phyloP scores from a whole-genome alignment of 495 filamentous ascomycete genomes.

The Penicillium alfredii region DNA sequence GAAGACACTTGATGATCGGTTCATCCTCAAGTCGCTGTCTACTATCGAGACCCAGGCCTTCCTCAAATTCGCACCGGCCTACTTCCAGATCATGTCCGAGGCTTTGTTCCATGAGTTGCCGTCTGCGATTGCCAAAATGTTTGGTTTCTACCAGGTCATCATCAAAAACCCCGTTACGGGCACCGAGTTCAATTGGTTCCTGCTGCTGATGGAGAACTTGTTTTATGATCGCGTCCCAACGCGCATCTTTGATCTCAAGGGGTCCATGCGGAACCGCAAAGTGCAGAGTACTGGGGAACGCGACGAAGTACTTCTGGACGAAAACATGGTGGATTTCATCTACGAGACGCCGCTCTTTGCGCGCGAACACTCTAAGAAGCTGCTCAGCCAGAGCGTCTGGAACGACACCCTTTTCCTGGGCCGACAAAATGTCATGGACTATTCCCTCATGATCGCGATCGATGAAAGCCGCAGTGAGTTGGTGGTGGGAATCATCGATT shows the following conservation, averaged over 20 bases:
- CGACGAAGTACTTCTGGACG: slow-evolving; percentile 93
- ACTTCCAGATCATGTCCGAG: slow-evolving; percentile 95
- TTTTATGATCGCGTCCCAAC: slow-evolving; percentile 93
- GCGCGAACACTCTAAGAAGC: slow-evolving; percentile 85
- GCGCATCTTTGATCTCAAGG: slow-evolving; percentile 96
- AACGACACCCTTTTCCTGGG: slow-evolving; percentile 95
- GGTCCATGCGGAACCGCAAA: slow-evolving; percentile 95
- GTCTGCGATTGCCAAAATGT: slow-evolving; percentile 98
- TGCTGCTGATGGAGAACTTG: slow-evolving; percentile 96
- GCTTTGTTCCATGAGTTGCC: slow-evolving; percentile 94
- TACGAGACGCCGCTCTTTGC: slow-evolving; percentile 94
- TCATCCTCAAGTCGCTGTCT: slow-evolving; percentile 85
- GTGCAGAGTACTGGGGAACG: slow-evolving; percentile 91
- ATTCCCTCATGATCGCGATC: slow-evolving; percentile 96
- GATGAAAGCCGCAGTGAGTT: slow-evolving; percentile 85
- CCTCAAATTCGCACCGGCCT: slow-evolving; percentile 88
- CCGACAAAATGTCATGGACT: slow-evolving; percentile 97
- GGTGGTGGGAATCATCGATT: slow-evolving; percentile 96
- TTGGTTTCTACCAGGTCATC: slow-evolving; percentile 94
- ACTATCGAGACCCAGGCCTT: slow-evolving; percentile 90
- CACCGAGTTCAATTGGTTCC: slow-evolving; percentile 88
- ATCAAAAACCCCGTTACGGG: slow-evolving; percentile 93
- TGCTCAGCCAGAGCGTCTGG: slow-evolving; percentile 77
- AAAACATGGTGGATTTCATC: slow-evolving; percentile 99
- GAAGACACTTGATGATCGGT: slow-evolving; percentile 90